Percentiles rank a stretch among this genome's conserved stretches.
phyloP scores from a whole-genome alignment of 164 flowering plant genomes.

The Houttuynia cordata region DNA sequence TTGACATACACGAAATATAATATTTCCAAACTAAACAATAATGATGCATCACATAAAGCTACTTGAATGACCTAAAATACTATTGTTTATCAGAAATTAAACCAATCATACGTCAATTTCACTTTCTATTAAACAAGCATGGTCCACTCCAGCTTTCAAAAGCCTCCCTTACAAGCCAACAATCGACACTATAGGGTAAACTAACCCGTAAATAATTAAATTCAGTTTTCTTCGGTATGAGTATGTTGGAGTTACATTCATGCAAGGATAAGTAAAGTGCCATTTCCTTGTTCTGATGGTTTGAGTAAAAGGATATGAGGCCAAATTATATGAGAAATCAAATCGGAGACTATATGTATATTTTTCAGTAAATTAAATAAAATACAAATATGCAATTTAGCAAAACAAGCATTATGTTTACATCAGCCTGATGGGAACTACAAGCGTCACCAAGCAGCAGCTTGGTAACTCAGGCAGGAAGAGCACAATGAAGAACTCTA shows the following conservation, averaged over 20 bases:
- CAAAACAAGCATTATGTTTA: neutral
- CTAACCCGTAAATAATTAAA: too few relatives aligned
- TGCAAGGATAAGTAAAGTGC: too few relatives aligned
- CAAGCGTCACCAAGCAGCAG: constrained; percentile 1
- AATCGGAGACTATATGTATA: too few relatives aligned
- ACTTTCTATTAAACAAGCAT: neutral
- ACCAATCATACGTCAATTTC: neutral
- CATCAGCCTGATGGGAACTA: neutral
- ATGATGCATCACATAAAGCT: neutral
- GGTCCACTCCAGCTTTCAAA: neutral
- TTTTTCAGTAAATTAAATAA: too few relatives aligned
- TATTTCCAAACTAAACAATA: neutral
- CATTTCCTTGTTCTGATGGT: too few relatives aligned
- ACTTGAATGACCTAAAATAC: neutral
- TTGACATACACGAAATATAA: neutral
- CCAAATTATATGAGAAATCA: too few relatives aligned
- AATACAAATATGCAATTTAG: too few relatives aligned
- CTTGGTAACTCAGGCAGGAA: neutral
- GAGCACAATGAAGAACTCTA: neutral
- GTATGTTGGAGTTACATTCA: too few relatives aligned
- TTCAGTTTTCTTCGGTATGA: too few relatives aligned
- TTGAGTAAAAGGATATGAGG: too few relatives aligned
- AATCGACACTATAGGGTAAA: too few relatives aligned
- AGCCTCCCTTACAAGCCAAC: neutral
- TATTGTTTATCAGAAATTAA: neutral